Evolutionary conservation across 2,329 filamentous ascomycete species (phyloP).

Genomic region (Bipolaris cookei): DNA sequence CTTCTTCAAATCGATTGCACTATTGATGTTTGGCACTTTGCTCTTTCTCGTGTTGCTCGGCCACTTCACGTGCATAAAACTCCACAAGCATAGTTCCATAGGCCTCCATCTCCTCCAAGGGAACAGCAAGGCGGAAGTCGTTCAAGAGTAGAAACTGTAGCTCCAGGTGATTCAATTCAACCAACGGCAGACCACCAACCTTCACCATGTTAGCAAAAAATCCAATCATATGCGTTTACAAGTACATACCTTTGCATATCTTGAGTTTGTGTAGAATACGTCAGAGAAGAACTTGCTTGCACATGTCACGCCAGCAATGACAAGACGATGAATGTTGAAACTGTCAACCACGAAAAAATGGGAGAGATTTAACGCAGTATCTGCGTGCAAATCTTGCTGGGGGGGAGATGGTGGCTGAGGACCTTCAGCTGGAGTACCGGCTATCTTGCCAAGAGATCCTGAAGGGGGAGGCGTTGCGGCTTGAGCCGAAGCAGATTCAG

Average conservation of each 20-base stretch:
- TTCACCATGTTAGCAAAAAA: constrained; percentile 50
- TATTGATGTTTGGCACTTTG: constrained; percentile 23
- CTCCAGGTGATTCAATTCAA: constrained; percentile 94
- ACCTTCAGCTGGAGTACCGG: constrained; percentile 37
- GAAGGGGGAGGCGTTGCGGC: constrained; percentile 58
- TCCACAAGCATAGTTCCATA: constrained; percentile 99
- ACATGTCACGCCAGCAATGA: constrained; percentile 96
- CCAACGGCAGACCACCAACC: constrained; percentile 91
- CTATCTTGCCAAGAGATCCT: constrained; percentile 54
- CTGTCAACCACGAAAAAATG: constrained; percentile 95
- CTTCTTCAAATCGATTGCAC: neutral
- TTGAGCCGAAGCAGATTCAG: constrained; percentile 46
- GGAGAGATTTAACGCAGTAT: constrained; percentile 60
- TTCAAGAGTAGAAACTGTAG: constrained; percentile 95
- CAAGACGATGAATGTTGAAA: constrained; percentile 96
- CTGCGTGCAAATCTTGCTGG: constrained; percentile 50
- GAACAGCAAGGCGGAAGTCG: constrained; percentile 91
- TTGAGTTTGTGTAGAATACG: constrained; percentile 98
- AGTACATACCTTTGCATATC: constrained; percentile 89
- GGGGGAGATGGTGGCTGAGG: constrained; percentile 47
- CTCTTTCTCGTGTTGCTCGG: constrained; percentile 62
- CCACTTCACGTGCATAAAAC: constrained; percentile 92
- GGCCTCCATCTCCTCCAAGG: constrained; percentile 92
- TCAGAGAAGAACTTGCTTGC: constrained; percentile 99
- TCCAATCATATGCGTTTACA: neutral